phyloP scores from a whole-genome alignment of 306 rosid species.

The Cucumis melo region DNA sequence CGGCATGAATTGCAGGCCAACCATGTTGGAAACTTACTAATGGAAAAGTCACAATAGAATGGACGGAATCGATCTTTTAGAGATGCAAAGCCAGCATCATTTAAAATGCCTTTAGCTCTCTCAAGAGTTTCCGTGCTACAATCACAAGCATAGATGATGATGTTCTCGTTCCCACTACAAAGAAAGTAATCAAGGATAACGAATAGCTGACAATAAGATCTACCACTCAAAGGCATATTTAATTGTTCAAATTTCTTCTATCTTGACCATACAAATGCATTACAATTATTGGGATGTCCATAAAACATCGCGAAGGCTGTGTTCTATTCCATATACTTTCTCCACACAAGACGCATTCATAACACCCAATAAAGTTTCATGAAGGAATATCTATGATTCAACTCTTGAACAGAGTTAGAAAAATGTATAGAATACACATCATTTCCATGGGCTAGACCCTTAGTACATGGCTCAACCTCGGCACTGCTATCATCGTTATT shows the following conservation, averaged over 20 bases:
- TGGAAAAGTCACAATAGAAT: conserved; percentile 61
- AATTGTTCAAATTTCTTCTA: background rate
- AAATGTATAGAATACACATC: background rate
- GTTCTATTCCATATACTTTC: background rate
- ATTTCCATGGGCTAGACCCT: background rate
- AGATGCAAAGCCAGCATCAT: conserved; percentile 14
- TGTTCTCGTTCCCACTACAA: conserved; percentile 51
- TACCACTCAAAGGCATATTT: background rate
- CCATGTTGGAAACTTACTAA: conserved; percentile 50
- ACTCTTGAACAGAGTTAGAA: background rate
- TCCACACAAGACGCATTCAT: background rate
- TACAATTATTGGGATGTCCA: background rate
- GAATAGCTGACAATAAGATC: background rate
- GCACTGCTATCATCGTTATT: background rate
- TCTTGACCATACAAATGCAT: background rate
- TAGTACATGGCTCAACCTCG: background rate
- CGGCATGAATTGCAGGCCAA: conserved; percentile 51
- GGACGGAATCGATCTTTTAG: conserved; percentile 38
- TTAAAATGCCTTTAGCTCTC: conserved; percentile 47
- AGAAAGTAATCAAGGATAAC: conserved; percentile 9
- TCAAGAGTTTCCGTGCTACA: conserved; percentile 63
- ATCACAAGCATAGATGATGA: conserved; percentile 72
- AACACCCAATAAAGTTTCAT: background rate
- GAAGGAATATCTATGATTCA: background rate
- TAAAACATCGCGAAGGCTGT: background rate